Percentiles rank a stretch among this genome's conserved stretches.
Evolutionary conservation across 345 rosid species (phyloP).

Genomic region (Mercurialis annua): DNA sequence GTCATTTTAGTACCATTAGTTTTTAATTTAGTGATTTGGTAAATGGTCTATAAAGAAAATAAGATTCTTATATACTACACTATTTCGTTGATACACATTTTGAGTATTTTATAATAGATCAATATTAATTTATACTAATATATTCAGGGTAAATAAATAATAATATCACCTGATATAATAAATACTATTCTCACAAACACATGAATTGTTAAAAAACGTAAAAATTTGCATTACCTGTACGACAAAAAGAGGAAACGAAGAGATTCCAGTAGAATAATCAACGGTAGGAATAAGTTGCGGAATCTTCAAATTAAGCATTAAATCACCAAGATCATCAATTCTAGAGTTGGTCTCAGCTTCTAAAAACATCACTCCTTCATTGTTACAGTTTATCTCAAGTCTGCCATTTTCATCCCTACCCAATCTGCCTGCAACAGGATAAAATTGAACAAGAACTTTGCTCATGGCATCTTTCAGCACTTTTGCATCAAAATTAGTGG

Average conservation of each 20-base stretch:
- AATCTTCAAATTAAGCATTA: slow-evolving; percentile 11
- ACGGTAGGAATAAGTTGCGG: slow-evolving; percentile 21
- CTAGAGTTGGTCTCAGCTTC: slow-evolving; percentile 30
- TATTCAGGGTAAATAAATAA: too few species aligned
- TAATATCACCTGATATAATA: not conserved
- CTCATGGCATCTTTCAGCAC: slow-evolving; percentile 28
- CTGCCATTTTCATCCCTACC: slow-evolving; percentile 24
- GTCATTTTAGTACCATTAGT: too few species aligned
- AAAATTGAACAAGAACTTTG: slow-evolving; percentile 29
- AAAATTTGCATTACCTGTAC: slow-evolving; percentile 23
- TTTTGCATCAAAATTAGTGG: slow-evolving; percentile 15
- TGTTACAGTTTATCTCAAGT: slow-evolving; percentile 31
- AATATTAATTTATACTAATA: too few species aligned
- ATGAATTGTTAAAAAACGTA: not conserved
- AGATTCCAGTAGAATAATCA: slow-evolving; percentile 16
- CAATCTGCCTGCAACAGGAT: slow-evolving; percentile 38
- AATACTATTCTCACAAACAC: not conserved
- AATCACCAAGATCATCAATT: slow-evolving; percentile 23
- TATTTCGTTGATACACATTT: too few species aligned
- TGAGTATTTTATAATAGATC: too few species aligned
- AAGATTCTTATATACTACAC: too few species aligned
- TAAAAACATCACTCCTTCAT: slow-evolving; percentile 26
- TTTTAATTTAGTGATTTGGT: too few species aligned
- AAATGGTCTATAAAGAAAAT: too few species aligned
- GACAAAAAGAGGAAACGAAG: slow-evolving; percentile 24